Base-by-base conservation (phyloP, 1,284 basidiomycete species). In the Anthracocystis panici-leucophaei region DNA sequence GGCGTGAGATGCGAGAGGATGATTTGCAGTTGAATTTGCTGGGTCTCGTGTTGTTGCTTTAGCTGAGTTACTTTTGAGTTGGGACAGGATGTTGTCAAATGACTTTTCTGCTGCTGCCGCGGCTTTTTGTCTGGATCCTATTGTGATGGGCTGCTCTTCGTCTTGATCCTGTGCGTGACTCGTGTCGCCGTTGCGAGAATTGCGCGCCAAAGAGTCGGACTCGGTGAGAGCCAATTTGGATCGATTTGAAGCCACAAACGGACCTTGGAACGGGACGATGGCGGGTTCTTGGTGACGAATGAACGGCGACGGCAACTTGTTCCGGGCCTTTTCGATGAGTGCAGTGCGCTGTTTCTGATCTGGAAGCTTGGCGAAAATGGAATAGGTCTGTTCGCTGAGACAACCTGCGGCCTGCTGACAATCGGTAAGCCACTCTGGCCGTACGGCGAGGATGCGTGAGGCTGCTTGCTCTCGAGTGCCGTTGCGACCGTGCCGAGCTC, bases 351-450 rank as follows among this genome's bases (percentile, higher is more conserved):
- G 40, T 1, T 38, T 23, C 21, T 62, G 23, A n/a, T 52, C n/a
- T 0, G 67, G 73, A n/a, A 69, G 49, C 25, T 53, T 56, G 12
- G 61, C 57, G 42, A 65, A 68, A 54, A 79, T 75, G n/a, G 76
- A 73, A 55, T 82, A 82, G 42, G 27, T 53, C 25, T 66, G 61
- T 52, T 81, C 79, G 41, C 64, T 66, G 18, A 82, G 49, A 35
- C 77, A 73, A 29, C 91, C 92, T 63, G 90, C 89, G 73, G 89
- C 91, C 50, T 90, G 88, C 10, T 92, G 71, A 35, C 88, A 92
- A 75, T 93, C 92, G 91, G 91, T 92, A 70, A 94, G 91, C 92
- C 92, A 94, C 66, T 93, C 92, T 72, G 92, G 91, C 90, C 92
- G 93, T 1, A 94, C 89, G 2, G 93, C 86, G 40, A 93, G 91